Base-by-base conservation (phyloP, 257 asterid genomes). In the Przewalskia tangutica region DNA sequence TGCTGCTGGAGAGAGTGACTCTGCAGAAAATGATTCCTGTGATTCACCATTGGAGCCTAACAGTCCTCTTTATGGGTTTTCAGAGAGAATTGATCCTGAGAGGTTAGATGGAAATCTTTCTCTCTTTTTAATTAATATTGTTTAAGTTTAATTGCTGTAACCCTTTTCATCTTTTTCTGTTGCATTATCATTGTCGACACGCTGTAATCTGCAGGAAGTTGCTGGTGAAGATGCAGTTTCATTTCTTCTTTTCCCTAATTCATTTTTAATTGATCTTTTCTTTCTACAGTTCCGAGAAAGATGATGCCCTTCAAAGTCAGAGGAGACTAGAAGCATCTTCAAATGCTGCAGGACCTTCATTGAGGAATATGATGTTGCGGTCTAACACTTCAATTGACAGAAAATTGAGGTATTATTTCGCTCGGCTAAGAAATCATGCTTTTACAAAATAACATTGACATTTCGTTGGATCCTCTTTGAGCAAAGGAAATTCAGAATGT, bases 21-120 rank as follows among this genome's bases (percentile, higher is more conserved):
- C 98, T 85, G 99, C 99, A 79, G 99, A 96, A 89, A 96, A 96
- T 91, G 99, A 96, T 88, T 96, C 99, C 65, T 96, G 98, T 76
- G 99, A 96, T 92, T 96, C 99, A 44, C 99, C 99, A 16, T 83
- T 96, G 89, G 99, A 94, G 88, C 98, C 99, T 67, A 94, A 96
- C 84, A 96, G 99, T 88, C 99, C 99, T 77, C 93, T 94, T 14
- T 94, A 85, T 81, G 99, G 97, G 83, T 89, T 90, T 85, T 84
- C 98, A 8, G 99, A 96, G 82, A 85, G 90, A 86, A 92, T 80
- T 77, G 98, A 94, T 88, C 83, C 91, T 48, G 98, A 91, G 86
- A 89, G 97, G 99, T 95, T 77, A 85, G 88, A 60, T 75, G 50
- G 68, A 58, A 73, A 48, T 58, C 55, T 27, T 5, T 63, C 48